A percentile compares a stretch with the other conserved stretches of the same genome.
Conservation (phyloP, 2,329 filamentous ascomycete species). For the Penicillium rolfsii region DNA sequence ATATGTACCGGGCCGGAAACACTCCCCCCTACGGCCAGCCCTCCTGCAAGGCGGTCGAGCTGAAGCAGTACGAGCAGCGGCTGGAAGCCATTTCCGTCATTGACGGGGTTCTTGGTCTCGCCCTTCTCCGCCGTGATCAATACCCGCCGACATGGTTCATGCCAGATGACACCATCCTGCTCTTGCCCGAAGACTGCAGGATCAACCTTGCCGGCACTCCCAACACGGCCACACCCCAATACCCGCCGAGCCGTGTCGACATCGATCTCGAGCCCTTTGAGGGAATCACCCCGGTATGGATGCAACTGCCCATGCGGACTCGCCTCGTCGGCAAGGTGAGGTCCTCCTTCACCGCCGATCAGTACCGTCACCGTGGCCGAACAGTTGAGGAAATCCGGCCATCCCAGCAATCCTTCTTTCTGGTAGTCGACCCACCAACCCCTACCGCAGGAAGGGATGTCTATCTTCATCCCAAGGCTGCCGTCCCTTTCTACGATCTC, state of each 20-base stretch:
- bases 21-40: too few species aligned
- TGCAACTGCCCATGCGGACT: background rate
- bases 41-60: too few species aligned
- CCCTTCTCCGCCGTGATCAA: background rate
- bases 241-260: background rate
- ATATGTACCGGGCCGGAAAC: background rate
- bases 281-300: background rate
- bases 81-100: background rate
- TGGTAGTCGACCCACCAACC: background rate
- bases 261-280: background rate
- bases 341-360: background rate
- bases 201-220: background rate
- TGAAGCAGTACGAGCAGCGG: background rate
- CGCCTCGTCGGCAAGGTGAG: background rate
- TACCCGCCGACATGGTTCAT: background rate
- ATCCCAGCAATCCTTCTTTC: background rate
- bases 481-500: background rate
- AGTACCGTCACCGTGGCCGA: background rate
- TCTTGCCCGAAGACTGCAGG: background rate
- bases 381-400: background rate
- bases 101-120: background rate
- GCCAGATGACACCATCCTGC: conserved; percentile 2
- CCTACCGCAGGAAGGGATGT: background rate
- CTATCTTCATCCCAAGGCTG: background rate
- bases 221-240: too few species aligned